These are phyloP conservation scores for Xylona heveae DNA, from an alignment of 495 filamentous ascomycete genomes.

Conservation along the genomic window DNA sequence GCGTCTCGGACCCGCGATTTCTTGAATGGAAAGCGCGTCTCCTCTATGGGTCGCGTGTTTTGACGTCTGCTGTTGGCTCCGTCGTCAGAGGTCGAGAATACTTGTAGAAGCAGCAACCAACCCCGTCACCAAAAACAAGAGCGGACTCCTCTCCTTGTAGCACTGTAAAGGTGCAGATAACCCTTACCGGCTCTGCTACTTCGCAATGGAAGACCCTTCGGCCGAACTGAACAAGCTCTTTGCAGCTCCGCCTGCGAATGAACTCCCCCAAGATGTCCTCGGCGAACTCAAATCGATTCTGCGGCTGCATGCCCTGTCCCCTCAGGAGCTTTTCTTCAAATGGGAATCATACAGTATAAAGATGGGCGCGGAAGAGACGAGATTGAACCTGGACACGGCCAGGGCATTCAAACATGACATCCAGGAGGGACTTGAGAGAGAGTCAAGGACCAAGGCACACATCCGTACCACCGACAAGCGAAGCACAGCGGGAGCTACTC, in stretches of 20 bases:
- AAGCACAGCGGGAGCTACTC: slow-evolving; percentile 31
- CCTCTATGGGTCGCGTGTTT: too few relatives aligned
- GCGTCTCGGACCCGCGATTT: too few relatives aligned
- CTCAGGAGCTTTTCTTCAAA: slow-evolving; percentile 83
- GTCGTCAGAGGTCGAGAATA: too few relatives aligned
- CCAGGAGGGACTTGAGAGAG: slow-evolving; percentile 62
- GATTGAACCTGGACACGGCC: slow-evolving; percentile 42
- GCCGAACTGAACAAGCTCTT: slow-evolving; percentile 52
- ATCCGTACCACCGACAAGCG: slow-evolving; percentile 41
- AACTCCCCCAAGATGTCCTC: slow-evolving; percentile 48
- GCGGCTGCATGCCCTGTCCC: slow-evolving; percentile 50
- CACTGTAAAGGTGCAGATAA: too few relatives aligned
- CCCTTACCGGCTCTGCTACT: neutral
- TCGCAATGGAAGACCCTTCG: slow-evolving; percentile 28
- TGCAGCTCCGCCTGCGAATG: slow-evolving; percentile 25
- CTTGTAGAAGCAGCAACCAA: too few relatives aligned
- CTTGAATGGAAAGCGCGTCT: too few relatives aligned
- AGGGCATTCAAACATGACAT: slow-evolving; percentile 68
- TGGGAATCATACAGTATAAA: slow-evolving; percentile 96
- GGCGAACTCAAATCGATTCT: slow-evolving; percentile 67
- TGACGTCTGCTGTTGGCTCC: too few relatives aligned
- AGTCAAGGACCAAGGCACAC: slow-evolving; percentile 35
- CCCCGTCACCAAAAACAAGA: slow-evolving; percentile 6
- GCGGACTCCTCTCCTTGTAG: too few relatives aligned
- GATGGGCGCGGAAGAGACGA: slow-evolving; percentile 59